These are phyloP conservation scores for Saturnispora besseyi DNA, from an alignment of 805 yeast species.

Conservation along the genomic window DNA sequence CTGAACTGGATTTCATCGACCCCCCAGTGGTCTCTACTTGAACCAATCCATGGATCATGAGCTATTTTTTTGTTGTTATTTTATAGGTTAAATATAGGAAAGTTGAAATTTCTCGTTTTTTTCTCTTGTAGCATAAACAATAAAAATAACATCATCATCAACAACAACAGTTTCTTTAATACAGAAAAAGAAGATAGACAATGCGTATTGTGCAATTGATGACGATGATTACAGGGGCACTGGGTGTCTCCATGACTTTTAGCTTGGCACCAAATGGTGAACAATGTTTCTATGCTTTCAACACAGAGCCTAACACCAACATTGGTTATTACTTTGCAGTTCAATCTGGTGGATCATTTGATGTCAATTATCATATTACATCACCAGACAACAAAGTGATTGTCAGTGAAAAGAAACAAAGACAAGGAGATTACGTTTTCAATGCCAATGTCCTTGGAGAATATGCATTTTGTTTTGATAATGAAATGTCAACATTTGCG, in stretches of 20 bases:
- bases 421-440: slow-evolving; percentile 75
- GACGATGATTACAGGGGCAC: slow-evolving; percentile 16
- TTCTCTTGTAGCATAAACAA: neutral
- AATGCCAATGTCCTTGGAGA: slow-evolving; percentile 62
- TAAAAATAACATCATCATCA: too few species aligned
- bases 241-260: slow-evolving; percentile 55
- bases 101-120: neutral
- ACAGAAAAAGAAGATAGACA: neutral
- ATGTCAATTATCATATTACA: slow-evolving; percentile 59
- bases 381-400: slow-evolving; percentile 50
- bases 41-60: neutral
- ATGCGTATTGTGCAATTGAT: neutral
- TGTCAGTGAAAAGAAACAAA: slow-evolving; percentile 47
- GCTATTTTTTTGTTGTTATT: neutral
- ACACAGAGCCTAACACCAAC: slow-evolving; percentile 47
- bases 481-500: slow-evolving; percentile 72
- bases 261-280: slow-evolving; percentile 66
- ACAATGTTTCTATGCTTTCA: slow-evolving; percentile 63
- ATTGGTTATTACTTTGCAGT: slow-evolving; percentile 79
- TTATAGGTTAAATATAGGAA: neutral
- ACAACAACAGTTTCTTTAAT: neutral
- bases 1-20: slow-evolving; percentile 25
- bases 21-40: neutral
- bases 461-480: slow-evolving; percentile 78
- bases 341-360: slow-evolving; percentile 71